A percentile compares a stretch with the other conserved stretches of the same genome.
Conservation (phyloP, 1,139 yeast species). For the Suhomyces guaymorum region DNA sequence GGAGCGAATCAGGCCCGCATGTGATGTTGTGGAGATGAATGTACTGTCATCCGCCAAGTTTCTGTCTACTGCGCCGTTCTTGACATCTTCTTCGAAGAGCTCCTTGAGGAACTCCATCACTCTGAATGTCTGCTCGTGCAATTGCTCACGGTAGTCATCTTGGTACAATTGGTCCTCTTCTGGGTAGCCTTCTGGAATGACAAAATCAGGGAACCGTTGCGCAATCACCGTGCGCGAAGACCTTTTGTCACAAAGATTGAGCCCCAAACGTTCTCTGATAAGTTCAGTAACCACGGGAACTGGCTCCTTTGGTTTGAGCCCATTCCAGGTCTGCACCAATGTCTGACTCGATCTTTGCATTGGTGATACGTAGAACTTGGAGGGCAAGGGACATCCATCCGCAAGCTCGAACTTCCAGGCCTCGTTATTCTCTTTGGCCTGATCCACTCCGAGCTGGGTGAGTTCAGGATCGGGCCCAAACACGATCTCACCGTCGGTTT, state of each 20-base stretch:
- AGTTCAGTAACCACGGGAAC: slow-evolving; percentile 18
- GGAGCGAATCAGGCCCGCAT: slow-evolving; percentile 28
- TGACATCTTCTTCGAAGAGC: slow-evolving; percentile 24
- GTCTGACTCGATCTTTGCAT: slow-evolving; percentile 27
- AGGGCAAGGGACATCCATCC: slow-evolving; percentile 24
- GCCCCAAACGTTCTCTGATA: slow-evolving; percentile 19
- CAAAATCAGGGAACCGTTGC: slow-evolving; percentile 38
- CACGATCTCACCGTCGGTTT: slow-evolving; percentile 45
- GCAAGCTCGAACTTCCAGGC: slow-evolving; percentile 22
- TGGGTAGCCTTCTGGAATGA: slow-evolving; percentile 19
- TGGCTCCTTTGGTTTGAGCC: slow-evolving; percentile 17
- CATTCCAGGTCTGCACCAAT: slow-evolving; percentile 25
- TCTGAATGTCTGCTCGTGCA: slow-evolving; percentile 23
- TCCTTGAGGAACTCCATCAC: slow-evolving; percentile 23
- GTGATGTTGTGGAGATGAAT: slow-evolving; percentile 28
- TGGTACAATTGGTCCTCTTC: slow-evolving; percentile 23
- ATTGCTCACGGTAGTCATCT: slow-evolving; percentile 19
- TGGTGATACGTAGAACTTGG: slow-evolving; percentile 27
- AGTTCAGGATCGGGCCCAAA: slow-evolving; percentile 52
- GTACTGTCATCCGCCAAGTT: slow-evolving; percentile 15
- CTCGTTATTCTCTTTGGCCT: slow-evolving; percentile 32
- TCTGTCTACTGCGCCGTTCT: slow-evolving; percentile 18
- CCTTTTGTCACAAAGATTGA: slow-evolving; percentile 29
- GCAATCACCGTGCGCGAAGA: slow-evolving; percentile 32
- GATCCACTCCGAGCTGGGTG: slow-evolving; percentile 38